These are phyloP conservation scores for Aureobasidium sp. DNA, from an alignment of 2,329 filamentous ascomycete species.

Conservation along the genomic window DNA sequence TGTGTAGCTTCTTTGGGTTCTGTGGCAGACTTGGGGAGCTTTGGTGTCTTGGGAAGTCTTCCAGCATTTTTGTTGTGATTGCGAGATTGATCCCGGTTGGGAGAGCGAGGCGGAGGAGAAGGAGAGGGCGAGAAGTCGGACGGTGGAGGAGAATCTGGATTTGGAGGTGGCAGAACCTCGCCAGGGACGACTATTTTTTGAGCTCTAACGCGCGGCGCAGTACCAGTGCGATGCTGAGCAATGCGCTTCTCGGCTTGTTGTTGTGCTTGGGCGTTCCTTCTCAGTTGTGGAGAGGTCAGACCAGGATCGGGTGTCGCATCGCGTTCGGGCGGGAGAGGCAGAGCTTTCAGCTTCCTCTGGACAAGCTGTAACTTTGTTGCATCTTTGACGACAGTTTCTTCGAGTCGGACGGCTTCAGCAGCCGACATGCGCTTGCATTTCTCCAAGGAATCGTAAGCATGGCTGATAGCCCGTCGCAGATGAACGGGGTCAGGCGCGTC, in stretches of 20 bases:
- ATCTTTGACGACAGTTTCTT: conserved; percentile 30
- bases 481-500: conserved; percentile 44
- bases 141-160: conserved; percentile 30
- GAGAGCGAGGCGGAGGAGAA: conserved; percentile 31
- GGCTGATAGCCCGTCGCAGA: conserved; percentile 51
- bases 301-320: conserved; percentile 47
- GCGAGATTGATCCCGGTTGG: conserved; percentile 23
- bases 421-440: conserved; percentile 32
- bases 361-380: conserved; percentile 53
- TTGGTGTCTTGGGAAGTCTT: conserved; percentile 26
- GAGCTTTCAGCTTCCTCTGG: conserved; percentile 53
- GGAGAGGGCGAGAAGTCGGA: conserved; percentile 31
- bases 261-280: conserved; percentile 16
- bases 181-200: conserved; percentile 38
- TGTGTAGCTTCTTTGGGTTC: conserved; percentile 37
- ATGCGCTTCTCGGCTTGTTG: conserved; percentile 17
- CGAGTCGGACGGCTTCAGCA: conserved; percentile 29
- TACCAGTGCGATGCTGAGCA: conserved; percentile 17
- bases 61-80: conserved; percentile 9
- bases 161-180: conserved; percentile 38
- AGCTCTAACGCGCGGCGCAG: conserved; percentile 18
- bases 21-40: conserved; percentile 29
- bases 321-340: conserved; percentile 54
- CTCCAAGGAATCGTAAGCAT: conserved; percentile 42
- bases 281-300: conserved; percentile 28